Percentiles rank a stretch among this genome's conserved stretches.
These are phyloP conservation scores for Pleurotus salmoneostramineus DNA, from an alignment of 768 basidiomycete species.

Conservation along the genomic window DNA sequence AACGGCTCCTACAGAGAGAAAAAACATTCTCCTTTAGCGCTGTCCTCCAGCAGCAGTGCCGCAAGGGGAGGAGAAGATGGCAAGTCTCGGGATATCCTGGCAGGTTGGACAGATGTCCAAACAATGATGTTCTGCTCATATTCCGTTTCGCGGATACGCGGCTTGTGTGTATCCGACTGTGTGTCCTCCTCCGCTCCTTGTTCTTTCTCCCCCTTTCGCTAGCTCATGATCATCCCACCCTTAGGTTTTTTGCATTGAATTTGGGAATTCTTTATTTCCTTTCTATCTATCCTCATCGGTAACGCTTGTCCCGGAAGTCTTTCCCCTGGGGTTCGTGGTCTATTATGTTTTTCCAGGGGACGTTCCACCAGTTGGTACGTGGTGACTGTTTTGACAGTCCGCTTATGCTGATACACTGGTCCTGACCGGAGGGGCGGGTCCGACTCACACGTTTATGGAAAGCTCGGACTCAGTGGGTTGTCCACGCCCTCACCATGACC, in stretches of 20 bases:
- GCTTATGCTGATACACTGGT: not conserved
- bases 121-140: no score
- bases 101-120: not conserved
- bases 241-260: no score
- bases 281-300: not conserved
- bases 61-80: not conserved
- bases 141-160: no score
- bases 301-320: not conserved
- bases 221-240: not conserved
- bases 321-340: not conserved
- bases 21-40: not conserved
- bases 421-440: conserved; percentile 1
- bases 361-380: not conserved
- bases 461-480: not conserved
- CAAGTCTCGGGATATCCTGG: not conserved
- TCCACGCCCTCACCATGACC: conserved; percentile 3
- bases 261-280: not conserved
- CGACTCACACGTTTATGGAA: not conserved
- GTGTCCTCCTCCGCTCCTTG: not conserved
- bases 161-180: not conserved
- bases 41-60: not conserved
- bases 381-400: conserved; percentile 3
- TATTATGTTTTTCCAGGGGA: not conserved
- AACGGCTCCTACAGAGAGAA: not conserved
- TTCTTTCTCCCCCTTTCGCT: not conserved